These are phyloP conservation scores for Cercospora citrullina DNA, from an alignment of 2,329 filamentous ascomycete genomes.

Conservation along the genomic window DNA sequence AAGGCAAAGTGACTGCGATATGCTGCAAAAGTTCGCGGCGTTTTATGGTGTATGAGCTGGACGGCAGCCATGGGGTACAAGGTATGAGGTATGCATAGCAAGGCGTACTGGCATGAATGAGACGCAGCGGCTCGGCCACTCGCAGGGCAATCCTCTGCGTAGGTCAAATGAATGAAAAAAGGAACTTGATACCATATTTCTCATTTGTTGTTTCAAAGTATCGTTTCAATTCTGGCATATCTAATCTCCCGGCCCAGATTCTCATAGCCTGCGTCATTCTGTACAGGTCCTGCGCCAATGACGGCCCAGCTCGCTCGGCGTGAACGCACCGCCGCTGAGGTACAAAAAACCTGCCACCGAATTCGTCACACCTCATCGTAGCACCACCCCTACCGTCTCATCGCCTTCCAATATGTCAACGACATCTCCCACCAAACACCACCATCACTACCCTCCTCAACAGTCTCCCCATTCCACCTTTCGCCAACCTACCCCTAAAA, in stretches of 20 bases:
- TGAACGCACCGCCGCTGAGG: no score
- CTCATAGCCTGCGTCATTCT: no score
- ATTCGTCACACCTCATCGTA: no score
- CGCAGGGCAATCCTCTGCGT: not conserved
- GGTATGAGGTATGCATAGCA: constrained; percentile 19
- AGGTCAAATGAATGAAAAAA: not conserved
- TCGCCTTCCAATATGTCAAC: no score
- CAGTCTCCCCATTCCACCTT: not conserved
- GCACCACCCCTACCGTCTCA: no score
- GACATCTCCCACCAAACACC: not conserved
- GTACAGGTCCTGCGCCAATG: no score
- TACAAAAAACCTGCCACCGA: no score
- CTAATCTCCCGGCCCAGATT: not conserved
- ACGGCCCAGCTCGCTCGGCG: no score
- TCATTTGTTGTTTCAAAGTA: not conserved
- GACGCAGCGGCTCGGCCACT: constrained; percentile 3
- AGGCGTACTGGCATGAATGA: constrained; percentile 19
- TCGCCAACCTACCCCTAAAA: not conserved
- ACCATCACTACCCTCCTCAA: not conserved
- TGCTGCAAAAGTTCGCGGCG: constrained; percentile 17
- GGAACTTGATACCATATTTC: not conserved
- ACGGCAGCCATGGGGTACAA: constrained; percentile 9
- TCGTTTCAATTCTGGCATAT: not conserved
- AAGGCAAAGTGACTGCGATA: not conserved
- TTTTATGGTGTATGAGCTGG: constrained; percentile 19